Base-by-base conservation (phyloP, 768 basidiomycete species). In the Leccinum subgranulosum region DNA sequence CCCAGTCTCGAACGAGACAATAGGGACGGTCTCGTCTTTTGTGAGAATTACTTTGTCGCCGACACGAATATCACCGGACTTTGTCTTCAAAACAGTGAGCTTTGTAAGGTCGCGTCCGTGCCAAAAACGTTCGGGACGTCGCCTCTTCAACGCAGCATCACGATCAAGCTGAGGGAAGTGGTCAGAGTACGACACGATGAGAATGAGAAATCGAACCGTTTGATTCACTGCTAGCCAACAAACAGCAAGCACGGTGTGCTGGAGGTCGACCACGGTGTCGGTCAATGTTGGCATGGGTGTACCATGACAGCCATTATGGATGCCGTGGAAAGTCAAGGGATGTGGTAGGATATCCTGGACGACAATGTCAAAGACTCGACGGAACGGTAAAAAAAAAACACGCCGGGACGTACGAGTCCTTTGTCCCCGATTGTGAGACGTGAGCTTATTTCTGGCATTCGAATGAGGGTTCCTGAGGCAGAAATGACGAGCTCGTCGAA, bases 221-320 rank as follows among this genome's bases (percentile, higher is more conserved):
- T 96, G 94, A 60, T 92, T 94, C 53, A 96, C 75, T 19, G 92
- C 94, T 5, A 94, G 77, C 94, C 94, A 96, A 49, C 86, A 81
- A 48, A 96, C 76, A 14, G 88, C 90, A 59, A 93, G 82, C 41
- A 89, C 86, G 15, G 84, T 88, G 57, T 91, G 92, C 60, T 81
- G 84, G 27, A 93, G 81, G 23, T 82, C 79, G 34, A 94, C 76
- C 28, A 93, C 87, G 1, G 84, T 86, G 57, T 90, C 88, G 14
- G 75, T 72, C 14, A 66, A 67, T 39, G 76, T 76, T 14, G 78
- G 74, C 49, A 75, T 71, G 60, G 73, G 75, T 56, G 77, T 72
- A 23, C 80, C 77, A 51, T 79, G 71, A 47, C 83, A 74, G 60
- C 74, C 74, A 50, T 69, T 78, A 51, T 82, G 77, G n/a, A 81